Evolutionary conservation across 371 early-diverging fungal genomes (phyloP).

Genomic region (Syncephalastrum contaminatum): DNA sequence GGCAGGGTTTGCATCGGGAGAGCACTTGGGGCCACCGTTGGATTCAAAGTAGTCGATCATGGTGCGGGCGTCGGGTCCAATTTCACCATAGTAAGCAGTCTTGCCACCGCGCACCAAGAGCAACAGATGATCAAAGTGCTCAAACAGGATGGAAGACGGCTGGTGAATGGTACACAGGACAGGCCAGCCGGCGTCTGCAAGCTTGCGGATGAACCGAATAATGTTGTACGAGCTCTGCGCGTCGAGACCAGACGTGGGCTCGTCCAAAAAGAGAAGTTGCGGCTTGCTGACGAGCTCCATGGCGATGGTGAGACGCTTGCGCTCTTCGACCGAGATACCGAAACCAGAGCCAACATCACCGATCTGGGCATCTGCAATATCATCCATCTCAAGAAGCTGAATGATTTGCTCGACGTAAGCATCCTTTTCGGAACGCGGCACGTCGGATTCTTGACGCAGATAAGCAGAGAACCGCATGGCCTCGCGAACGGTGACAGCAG

Average conservation of each 20-base stretch:
- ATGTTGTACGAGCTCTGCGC: slow-evolving; percentile 68
- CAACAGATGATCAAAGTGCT: slow-evolving; percentile 62
- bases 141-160: slow-evolving; percentile 62
- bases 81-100: slow-evolving; percentile 59
- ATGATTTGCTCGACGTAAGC: slow-evolving; percentile 65
- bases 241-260: slow-evolving; percentile 75
- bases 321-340: slow-evolving; percentile 62
- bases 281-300: slow-evolving; percentile 72
- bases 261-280: slow-evolving; percentile 78
- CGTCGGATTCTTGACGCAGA: slow-evolving; percentile 57
- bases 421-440: slow-evolving; percentile 51
- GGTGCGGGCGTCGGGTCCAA: slow-evolving; percentile 51
- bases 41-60: slow-evolving; percentile 59
- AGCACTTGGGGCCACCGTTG: slow-evolving; percentile 52
- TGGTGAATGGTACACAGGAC: slow-evolving; percentile 67
- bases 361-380: slow-evolving; percentile 53
- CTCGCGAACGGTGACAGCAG: slow-evolving; percentile 57
- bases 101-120: slow-evolving; percentile 62
- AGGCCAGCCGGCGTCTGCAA: slow-evolving; percentile 59
- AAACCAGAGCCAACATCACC: slow-evolving; percentile 40
- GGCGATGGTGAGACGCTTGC: slow-evolving; percentile 64
- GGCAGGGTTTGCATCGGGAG: slow-evolving; percentile 57
- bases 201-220: slow-evolving; percentile 58
- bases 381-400: slow-evolving; percentile 53
- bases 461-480: slow-evolving; percentile 65